phyloP scores from a whole-genome alignment of 495 filamentous ascomycete species.

The Xylaria flabelliformis region DNA sequence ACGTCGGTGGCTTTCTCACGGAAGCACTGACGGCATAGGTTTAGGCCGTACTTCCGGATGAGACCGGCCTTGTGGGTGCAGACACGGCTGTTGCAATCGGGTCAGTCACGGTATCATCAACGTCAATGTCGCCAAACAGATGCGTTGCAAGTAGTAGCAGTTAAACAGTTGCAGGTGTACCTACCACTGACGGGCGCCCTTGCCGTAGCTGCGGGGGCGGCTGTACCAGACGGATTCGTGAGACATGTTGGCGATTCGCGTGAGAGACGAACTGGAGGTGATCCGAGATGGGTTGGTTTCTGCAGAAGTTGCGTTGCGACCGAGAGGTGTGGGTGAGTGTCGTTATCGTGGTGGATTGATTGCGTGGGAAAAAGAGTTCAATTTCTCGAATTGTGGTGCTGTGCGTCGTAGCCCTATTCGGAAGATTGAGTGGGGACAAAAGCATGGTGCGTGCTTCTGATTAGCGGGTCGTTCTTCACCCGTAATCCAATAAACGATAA shows the following conservation, averaged over 20 bases:
- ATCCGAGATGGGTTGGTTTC: conserved; percentile 23
- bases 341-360: conserved; percentile 21
- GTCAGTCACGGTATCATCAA: conserved; percentile 14
- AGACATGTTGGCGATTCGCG: conserved; percentile 71
- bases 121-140: neutral
- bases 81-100: conserved; percentile 72
- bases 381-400: conserved; percentile 26
- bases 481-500: neutral
- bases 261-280: conserved; percentile 20
- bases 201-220: conserved; percentile 91
- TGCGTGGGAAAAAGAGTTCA: conserved; percentile 15
- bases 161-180: conserved; percentile 46
- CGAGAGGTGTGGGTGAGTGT: conserved; percentile 13
- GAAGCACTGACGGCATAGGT: conserved; percentile 99
- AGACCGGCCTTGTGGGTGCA: conserved; percentile 94
- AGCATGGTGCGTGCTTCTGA: neutral
- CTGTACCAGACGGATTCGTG: conserved; percentile 99
- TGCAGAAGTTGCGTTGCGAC: conserved; percentile 27
- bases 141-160: no score
- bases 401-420: conserved; percentile 28
- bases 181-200: conserved; percentile 90
- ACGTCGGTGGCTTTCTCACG: conserved; percentile 95
- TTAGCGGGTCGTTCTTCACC: neutral
- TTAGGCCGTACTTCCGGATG: conserved; percentile 98
- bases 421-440: conserved; percentile 5